Evolutionary conservation across 495 filamentous ascomycete genomes (phyloP), one percentile per base, ranked within the genome.

Genomic region (Thermochaetoides thermophila): DNA sequence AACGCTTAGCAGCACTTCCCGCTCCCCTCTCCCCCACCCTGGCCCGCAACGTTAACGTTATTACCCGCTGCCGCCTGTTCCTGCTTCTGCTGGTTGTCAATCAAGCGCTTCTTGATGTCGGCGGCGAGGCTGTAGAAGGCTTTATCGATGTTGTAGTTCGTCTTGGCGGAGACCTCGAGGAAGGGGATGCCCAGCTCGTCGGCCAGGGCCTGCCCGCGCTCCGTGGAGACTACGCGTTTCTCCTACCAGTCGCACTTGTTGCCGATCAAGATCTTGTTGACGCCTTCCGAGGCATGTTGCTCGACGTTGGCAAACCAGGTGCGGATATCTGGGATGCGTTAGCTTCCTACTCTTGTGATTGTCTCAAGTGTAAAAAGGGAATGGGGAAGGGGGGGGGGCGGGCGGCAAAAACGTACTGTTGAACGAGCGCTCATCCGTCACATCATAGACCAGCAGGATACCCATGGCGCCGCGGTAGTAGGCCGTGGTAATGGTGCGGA

Each of bases 231-330:
- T 12, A 76, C 81, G 41, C 91, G 73, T 68, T 96, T 99, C 59
- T 99, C 89, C 60, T 96, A 87, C 91, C 91, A 96, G 62, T 99
- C 89, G 61, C 89, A 97, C 62, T 99, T 99, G 69, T 99, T 99
- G 47, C 89, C 89, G 39, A 99, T 94, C 31, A 99, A 76, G 49
- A 99, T 96, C 67, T 96, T 99, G 75, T 96, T 93, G 44, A 99
- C 89, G 43, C 91, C 91, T 62, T 96, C 89, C 39, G 86, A 95
- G 30, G 91, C 89, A 62, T 99, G 91, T 56, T 96, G 87, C 53
- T 97, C 89, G 33, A 97, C 89, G 64, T 97, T 95, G 43, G 84
- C 86, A 57, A 97, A 97, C 89, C 89, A 97, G 34, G 89, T 95
- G 46, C 84, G 79, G 56, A 99, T 96, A 55, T 99, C 89, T 99